phyloP scores from a whole-genome alignment of 108 stramenopile genomes.

The Cyclotella sp. region DNA sequence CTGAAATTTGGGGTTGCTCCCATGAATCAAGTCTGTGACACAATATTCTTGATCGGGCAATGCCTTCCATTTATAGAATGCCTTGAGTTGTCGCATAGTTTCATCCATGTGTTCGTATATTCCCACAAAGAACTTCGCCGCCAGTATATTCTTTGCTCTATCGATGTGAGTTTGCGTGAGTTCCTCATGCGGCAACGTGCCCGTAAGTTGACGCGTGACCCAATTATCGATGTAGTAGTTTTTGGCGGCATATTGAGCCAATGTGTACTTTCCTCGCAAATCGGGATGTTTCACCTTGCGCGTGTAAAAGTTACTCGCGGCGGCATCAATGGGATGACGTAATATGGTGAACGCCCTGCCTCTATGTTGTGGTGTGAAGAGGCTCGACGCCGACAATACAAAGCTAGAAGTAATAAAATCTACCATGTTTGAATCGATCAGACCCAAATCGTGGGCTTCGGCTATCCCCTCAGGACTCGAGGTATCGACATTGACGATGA shows the following conservation, averaged over 20 bases:
- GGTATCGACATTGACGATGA: constrained; percentile 29
- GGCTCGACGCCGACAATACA: constrained; percentile 33
- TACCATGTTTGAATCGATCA: constrained; percentile 29
- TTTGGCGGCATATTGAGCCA: constrained; percentile 18
- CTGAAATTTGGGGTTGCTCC: constrained; percentile 12
- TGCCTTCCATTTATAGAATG: constrained; percentile 28
- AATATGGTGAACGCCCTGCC: constrained; percentile 46
- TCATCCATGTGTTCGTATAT: constrained; percentile 30
- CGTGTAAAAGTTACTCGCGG: constrained; percentile 26
- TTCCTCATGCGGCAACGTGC: constrained; percentile 9
- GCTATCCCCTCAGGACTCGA: constrained; percentile 15
- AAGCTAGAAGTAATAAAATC: constrained; percentile 40
- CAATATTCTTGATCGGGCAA: constrained; percentile 14
- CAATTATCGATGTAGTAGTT: constrained; percentile 25
- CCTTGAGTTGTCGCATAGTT: constrained; percentile 26
- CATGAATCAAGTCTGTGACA: constrained; percentile 17
- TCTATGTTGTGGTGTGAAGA: constrained; percentile 38
- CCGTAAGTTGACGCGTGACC: constrained; percentile 15
- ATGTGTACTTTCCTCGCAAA: constrained; percentile 5
- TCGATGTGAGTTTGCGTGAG: constrained; percentile 9
- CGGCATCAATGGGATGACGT: constrained; percentile 50
- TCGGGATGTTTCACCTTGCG: constrained; percentile 13
- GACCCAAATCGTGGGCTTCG: constrained; percentile 13
- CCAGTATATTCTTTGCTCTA: constrained; percentile 25
- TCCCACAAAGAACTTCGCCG: constrained; percentile 29